phyloP scores from a whole-genome alignment of 495 filamentous ascomycete genomes.

The Aspergillus leporis region DNA sequence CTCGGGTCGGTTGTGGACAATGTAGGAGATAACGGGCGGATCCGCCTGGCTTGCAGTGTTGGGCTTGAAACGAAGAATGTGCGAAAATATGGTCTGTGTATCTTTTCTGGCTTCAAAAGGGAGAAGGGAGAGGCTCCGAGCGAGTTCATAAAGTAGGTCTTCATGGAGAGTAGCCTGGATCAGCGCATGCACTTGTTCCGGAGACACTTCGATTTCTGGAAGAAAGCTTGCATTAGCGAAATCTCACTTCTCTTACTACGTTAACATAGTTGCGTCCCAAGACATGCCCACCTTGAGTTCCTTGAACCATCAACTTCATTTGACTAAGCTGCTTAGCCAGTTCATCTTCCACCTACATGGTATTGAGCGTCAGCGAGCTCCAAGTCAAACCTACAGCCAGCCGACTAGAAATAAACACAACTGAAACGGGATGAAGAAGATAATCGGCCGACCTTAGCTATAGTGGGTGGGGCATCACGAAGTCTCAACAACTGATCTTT shows the following conservation, averaged over 20 bases:
- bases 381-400: slow-evolving; percentile 7
- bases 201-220: slow-evolving; percentile 80
- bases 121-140: slow-evolving; percentile 73
- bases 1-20: slow-evolving; percentile 81
- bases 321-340: slow-evolving; percentile 74
- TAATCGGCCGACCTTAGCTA: slow-evolving; percentile 48
- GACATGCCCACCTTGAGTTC: slow-evolving; percentile 67
- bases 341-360: slow-evolving; percentile 66
- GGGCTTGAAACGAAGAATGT: slow-evolving; percentile 79
- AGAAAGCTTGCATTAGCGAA: not conserved
- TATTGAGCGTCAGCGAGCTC: slow-evolving; percentile 33
- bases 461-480: slow-evolving; percentile 38
- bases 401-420: slow-evolving; percentile 21
- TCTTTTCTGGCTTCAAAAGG: slow-evolving; percentile 95
- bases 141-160: slow-evolving; percentile 81
- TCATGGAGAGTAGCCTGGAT: slow-evolving; percentile 80
- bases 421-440: slow-evolving; percentile 14
- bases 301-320: slow-evolving; percentile 82
- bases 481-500: slow-evolving; percentile 57
- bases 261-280: not conserved
- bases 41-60: slow-evolving; percentile 55
- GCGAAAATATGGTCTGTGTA: slow-evolving; percentile 85
- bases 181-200: slow-evolving; percentile 80
- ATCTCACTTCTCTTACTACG: not conserved
- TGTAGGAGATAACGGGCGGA: slow-evolving; percentile 79